These are phyloP conservation scores for Hsuehochloa calcarea DNA, from an alignment of 176 grass and related monocot genomes.

Conservation along the genomic window DNA sequence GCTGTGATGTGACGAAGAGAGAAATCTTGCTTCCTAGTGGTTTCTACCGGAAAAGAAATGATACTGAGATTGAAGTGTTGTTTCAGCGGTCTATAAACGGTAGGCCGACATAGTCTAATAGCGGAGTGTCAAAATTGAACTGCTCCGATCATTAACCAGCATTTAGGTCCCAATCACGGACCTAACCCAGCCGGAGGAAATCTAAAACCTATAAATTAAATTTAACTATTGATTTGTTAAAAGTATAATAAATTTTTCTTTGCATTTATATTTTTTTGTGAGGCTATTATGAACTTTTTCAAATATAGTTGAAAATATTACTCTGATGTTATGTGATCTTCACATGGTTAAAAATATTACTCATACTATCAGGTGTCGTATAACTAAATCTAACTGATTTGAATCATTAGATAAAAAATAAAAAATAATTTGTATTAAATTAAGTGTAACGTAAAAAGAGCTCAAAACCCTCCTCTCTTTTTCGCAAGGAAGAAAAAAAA, in stretches of 20 bases:
- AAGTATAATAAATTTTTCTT: no score
- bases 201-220: not conserved
- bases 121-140: not conserved
- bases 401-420: no score
- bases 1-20: not conserved
- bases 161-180: slow-evolving; percentile 18
- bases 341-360: no score
- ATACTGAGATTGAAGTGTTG: not conserved
- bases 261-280: no score
- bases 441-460: no score
- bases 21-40: not conserved
- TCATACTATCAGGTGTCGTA: no score
- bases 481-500: not conserved
- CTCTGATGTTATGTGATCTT: no score
- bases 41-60: not conserved
- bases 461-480: not conserved
- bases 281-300: no score
- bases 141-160: not conserved
- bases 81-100: not conserved
- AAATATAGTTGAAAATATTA: no score
- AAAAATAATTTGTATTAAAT: no score
- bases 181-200: not conserved
- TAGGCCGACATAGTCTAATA: not conserved
- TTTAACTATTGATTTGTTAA: no score
- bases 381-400: no score